Conservation (phyloP, 2,329 filamentous ascomycete genomes). For the Myriosclerotinia curreyana region DNA sequence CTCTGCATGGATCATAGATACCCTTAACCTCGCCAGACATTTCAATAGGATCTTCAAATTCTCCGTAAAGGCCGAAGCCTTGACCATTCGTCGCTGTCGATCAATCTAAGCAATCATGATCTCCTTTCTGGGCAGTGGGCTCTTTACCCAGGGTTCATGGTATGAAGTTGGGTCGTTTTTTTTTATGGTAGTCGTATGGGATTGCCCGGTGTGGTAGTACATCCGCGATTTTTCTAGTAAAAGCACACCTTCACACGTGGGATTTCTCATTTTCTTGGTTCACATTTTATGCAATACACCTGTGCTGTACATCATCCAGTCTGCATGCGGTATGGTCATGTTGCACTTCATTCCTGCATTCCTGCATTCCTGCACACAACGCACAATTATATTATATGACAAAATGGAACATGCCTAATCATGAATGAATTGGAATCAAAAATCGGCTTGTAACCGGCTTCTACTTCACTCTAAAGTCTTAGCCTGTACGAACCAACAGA, state of each 20-base stretch:
- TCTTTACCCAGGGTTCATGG: conserved; percentile 12
- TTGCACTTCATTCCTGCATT: conserved; percentile 11
- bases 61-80: conserved; percentile 20
- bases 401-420: conserved; percentile 14
- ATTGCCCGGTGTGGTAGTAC: conserved; percentile 19
- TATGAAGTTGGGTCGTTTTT: conserved; percentile 20
- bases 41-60: conserved; percentile 20
- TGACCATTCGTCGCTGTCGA: conserved; percentile 22
- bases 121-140: conserved; percentile 13
- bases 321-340: conserved; percentile 12
- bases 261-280: conserved; percentile 14
- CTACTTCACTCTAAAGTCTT: background rate
- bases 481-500: background rate
- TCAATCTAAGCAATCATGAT: conserved; percentile 21
- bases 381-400: background rate
- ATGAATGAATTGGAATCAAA: background rate
- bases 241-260: conserved; percentile 20
- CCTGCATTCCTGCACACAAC: conserved; percentile 6
- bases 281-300: conserved; percentile 18
- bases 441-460: background rate
- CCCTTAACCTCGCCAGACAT: conserved; percentile 13
- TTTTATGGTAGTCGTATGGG: background rate
- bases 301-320: conserved; percentile 17
- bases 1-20: conserved; percentile 18
- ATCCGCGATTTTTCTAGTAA: conserved; percentile 15